These are phyloP conservation scores for Thinopyrum elongatum DNA, from an alignment of 176 grass and related monocot genomes.

Conservation along the genomic window DNA sequence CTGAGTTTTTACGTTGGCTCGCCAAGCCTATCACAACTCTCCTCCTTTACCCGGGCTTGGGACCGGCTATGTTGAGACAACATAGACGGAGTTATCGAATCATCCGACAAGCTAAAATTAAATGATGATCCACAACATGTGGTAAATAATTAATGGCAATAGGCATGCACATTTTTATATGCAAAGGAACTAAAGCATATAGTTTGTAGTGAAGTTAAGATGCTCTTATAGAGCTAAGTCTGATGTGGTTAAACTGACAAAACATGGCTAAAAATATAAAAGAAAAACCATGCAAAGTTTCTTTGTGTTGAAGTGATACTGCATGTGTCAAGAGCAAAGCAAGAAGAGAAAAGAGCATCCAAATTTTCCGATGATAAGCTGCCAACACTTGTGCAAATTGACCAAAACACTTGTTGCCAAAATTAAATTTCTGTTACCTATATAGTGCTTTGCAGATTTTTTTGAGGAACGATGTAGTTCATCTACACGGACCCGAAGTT, in stretches of 20 bases:
- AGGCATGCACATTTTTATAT: not conserved
- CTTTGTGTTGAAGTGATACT: not conserved
- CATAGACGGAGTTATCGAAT: too few relatives aligned
- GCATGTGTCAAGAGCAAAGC: constrained; percentile 12
- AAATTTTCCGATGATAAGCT: constrained; percentile 12
- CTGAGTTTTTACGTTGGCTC: too few relatives aligned
- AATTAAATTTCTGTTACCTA: constrained; percentile 56
- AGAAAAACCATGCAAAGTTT: not conserved
- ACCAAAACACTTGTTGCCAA: not conserved
- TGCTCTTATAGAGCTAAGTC: not conserved
- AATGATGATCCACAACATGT: not conserved
- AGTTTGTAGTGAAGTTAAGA: not conserved
- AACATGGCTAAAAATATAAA: not conserved
- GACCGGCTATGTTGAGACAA: too few relatives aligned
- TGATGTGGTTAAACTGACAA: not conserved
- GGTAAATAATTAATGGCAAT: not conserved
- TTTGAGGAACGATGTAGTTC: constrained; percentile 60
- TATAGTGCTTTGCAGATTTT: constrained; percentile 89
- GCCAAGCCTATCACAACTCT: too few relatives aligned
- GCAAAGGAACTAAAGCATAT: not conserved
- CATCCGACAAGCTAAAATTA: not conserved
- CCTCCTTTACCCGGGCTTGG: too few relatives aligned
- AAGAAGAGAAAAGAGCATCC: not conserved
- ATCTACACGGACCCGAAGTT: constrained; percentile 69
- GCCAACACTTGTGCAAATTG: not conserved